Evolutionary conservation across 108 stramenopile species (phyloP).

Genomic region (Cyclotella kingstonii): DNA sequence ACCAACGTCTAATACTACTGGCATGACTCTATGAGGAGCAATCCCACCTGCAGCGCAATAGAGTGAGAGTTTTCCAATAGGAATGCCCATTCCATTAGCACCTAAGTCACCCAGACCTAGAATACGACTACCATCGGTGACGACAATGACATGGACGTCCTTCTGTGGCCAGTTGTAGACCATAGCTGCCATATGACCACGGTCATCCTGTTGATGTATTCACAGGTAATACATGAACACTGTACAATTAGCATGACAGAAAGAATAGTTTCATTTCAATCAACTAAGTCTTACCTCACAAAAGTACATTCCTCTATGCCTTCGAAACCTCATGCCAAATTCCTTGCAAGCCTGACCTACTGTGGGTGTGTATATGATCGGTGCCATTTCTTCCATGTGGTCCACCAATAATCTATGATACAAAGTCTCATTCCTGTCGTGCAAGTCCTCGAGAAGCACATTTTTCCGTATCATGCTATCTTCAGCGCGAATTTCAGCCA

Average conservation of each 20-base stretch:
- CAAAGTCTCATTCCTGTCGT: slow-evolving; percentile 95
- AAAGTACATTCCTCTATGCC: slow-evolving; percentile 97
- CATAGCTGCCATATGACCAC: slow-evolving; percentile 87
- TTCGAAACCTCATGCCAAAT: slow-evolving; percentile 67
- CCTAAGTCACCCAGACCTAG: slow-evolving; percentile 97
- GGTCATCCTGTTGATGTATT: slow-evolving; percentile 74
- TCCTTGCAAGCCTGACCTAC: slow-evolving; percentile 97
- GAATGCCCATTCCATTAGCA: slow-evolving; percentile 96
- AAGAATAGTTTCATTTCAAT: background rate
- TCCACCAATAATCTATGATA: slow-evolving; percentile 93
- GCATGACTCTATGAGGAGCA: slow-evolving; percentile 93
- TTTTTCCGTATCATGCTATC: slow-evolving; percentile 89
- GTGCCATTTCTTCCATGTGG: slow-evolving; percentile 95
- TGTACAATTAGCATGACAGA: background rate
- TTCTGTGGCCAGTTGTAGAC: slow-evolving; percentile 96
- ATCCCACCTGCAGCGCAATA: slow-evolving; percentile 99
- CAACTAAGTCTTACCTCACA: slow-evolving; percentile 27
- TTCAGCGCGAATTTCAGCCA: slow-evolving; percentile 58
- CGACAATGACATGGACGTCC: slow-evolving; percentile 93
- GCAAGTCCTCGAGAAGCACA: slow-evolving; percentile 88
- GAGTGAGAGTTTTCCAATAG: slow-evolving; percentile 89
- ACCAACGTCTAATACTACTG: slow-evolving; percentile 96
- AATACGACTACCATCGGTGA: slow-evolving; percentile 96
- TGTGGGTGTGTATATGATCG: slow-evolving; percentile 98
- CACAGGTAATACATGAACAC: background rate